Base-by-base conservation (phyloP, 306 rosid species). In the Cicer chorassanicum region DNA sequence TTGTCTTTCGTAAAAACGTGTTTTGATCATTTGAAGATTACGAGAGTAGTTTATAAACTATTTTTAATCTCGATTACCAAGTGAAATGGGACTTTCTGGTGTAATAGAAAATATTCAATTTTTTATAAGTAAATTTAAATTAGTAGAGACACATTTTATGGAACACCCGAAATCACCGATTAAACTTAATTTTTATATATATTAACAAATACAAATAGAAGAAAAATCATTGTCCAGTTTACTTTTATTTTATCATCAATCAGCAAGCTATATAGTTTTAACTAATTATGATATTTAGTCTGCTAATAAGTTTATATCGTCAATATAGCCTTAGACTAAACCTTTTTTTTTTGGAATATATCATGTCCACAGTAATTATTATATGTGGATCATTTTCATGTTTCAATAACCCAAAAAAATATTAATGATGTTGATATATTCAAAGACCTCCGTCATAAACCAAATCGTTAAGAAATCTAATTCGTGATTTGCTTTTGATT, bases 231-330 rank as follows among this genome's bases (percentile, higher is more conserved):
- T 68, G 43, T 48, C 34, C 4, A 19, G 45, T 24, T 11, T 67
- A 36, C 50, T 24, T 36, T 68, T 40, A 18, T 44, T 38, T 66
- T 24, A 24, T 24, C 34, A 24, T 44, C 50, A 16, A 44, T 66
- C 34, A 38, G 63, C 75, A 34, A 68, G 24, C 38, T 57, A 48
- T 45, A 40, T 36, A 51, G 38, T 54, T 42, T 42, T 66, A 0
- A 76, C 39, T 16, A 63, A 68, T 68, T 45, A 59, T 38, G 76
- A 59, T 50, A 55, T 65, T 46, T 61, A 13, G 42, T 38, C 14
- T 65, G 41, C 43, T 8, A 10, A 6, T 9, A 45, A 15, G 48
- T 48, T 48, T 48, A 41, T 8, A 29, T 57, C 4, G 29, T 8
- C 10, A 11, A 18, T 48, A 45, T 68, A 48, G 9, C 46, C 6